Percentiles rank a stretch among this genome's conserved stretches.
Conservation (phyloP, 208 protist species). For the Crithidia bombi region DNA sequence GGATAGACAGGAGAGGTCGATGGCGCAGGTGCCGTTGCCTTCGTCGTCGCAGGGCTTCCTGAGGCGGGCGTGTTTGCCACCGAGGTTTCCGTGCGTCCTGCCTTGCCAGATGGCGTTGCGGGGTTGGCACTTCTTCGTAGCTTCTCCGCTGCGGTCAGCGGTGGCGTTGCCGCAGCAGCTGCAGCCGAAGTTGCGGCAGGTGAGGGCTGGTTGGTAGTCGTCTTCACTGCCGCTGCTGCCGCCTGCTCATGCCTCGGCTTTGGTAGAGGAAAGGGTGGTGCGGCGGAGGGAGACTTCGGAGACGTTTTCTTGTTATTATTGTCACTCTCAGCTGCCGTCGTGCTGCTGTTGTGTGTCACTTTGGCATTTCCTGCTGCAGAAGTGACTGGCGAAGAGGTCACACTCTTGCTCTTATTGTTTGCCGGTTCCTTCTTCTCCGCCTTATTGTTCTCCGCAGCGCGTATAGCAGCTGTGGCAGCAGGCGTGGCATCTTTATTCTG, state of each 20-base stretch:
- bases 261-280: slow-evolving; percentile 21
- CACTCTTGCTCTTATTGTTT: not conserved
- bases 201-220: not conserved
- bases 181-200: not conserved
- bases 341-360: not conserved
- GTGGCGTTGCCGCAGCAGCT: not conserved
- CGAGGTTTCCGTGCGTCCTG: not conserved
- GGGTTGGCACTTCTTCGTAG: slow-evolving; percentile 3
- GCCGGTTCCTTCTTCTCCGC: not conserved
- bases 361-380: not conserved
- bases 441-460: slow-evolving; percentile 1
- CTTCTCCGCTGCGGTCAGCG: slow-evolving; percentile 15
- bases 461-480: not conserved
- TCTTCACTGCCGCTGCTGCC: not conserved
- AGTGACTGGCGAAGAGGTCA: not conserved
- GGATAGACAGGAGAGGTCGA: not conserved
- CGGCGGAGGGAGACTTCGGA: not conserved
- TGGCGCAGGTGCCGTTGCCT: not conserved
- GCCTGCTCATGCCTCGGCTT: slow-evolving; percentile 33
- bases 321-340: not conserved
- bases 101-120: not conserved
- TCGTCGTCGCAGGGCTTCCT: not conserved
- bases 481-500: not conserved
- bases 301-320: not conserved
- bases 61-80: not conserved